phyloP scores from a whole-genome alignment of 345 rosid genomes.

The Syzygium oleosum region DNA sequence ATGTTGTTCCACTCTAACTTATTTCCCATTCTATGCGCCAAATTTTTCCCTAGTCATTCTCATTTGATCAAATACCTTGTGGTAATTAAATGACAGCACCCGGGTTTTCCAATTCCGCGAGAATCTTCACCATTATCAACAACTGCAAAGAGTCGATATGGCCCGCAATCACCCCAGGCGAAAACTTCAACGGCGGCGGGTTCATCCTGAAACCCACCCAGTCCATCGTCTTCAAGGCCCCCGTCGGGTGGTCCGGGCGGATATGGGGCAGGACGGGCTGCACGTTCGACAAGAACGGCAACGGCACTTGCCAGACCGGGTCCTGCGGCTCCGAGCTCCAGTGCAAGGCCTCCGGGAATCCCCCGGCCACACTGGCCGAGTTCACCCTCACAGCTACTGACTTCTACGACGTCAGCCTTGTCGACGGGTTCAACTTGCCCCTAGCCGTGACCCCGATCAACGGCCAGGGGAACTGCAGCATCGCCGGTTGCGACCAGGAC shows the following conservation, averaged over 20 bases:
- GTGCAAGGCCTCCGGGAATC: conserved; percentile 47
- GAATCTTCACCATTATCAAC: conserved; percentile 68
- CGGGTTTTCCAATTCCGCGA: conserved; percentile 21
- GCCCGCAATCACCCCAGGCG: conserved; percentile 71
- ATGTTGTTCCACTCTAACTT: neutral
- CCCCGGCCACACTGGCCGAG: conserved; percentile 82
- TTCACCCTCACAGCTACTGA: conserved; percentile 47
- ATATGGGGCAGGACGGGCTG: conserved; percentile 90
- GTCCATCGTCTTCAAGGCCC: conserved; percentile 44
- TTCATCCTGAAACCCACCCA: conserved; percentile 49
- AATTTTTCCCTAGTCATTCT: neutral
- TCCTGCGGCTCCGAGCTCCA: conserved; percentile 54
- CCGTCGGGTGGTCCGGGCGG: conserved; percentile 74
- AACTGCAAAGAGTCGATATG: conserved; percentile 58
- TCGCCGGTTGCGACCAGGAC: conserved; percentile 60
- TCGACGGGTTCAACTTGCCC: conserved; percentile 85
- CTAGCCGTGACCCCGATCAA: conserved; percentile 47
- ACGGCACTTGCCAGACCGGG: conserved; percentile 68
- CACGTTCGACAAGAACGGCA: conserved; percentile 48
- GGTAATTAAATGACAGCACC: conserved; percentile 22
- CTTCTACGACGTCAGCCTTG: conserved; percentile 89
- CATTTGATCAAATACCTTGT: neutral
- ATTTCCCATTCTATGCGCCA: neutral
- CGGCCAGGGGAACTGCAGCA: conserved; percentile 58
- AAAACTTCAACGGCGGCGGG: conserved; percentile 45